These are phyloP conservation scores for Fusarium tjaetaba DNA, from an alignment of 2,329 filamentous ascomycete genomes.

Conservation along the genomic window DNA sequence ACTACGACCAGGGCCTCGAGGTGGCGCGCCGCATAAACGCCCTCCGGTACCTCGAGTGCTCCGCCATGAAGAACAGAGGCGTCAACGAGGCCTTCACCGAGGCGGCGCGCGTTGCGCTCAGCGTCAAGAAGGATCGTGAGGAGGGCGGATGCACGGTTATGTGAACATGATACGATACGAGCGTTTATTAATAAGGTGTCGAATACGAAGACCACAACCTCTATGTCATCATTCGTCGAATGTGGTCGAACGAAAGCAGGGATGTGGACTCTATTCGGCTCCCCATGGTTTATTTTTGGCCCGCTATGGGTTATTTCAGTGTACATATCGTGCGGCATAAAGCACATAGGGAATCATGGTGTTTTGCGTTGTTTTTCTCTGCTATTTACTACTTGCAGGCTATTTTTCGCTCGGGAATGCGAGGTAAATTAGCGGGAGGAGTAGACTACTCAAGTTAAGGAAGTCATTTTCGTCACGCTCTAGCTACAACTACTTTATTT, in stretches of 20 bases:
- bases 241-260: slow-evolving; percentile 13
- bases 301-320: slow-evolving; percentile 25
- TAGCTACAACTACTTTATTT: not conserved
- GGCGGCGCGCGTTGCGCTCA: slow-evolving; percentile 90
- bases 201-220: slow-evolving; percentile 25
- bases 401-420: not conserved
- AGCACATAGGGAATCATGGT: slow-evolving; percentile 43
- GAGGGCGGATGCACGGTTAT: slow-evolving; percentile 70
- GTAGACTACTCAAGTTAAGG: slow-evolving; percentile 20
- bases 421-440: slow-evolving; percentile 3
- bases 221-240: not conserved
- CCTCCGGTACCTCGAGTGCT: slow-evolving; percentile 96
- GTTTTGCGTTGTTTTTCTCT: slow-evolving; percentile 30
- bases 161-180: slow-evolving; percentile 52
- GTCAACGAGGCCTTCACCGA: slow-evolving; percentile 99
- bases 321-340: slow-evolving; percentile 44
- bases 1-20: slow-evolving; percentile 90
- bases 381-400: slow-evolving; percentile 6
- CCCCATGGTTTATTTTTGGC: slow-evolving; percentile 5
- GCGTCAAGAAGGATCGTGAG: slow-evolving; percentile 72
- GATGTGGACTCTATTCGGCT: slow-evolving; percentile 7
- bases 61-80: slow-evolving; percentile 95
- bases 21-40: slow-evolving; percentile 93
- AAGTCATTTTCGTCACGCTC: not conserved
- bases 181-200: slow-evolving; percentile 5